Conservation (phyloP, 2,329 filamentous ascomycete species). For the Fusarium succisae region DNA sequence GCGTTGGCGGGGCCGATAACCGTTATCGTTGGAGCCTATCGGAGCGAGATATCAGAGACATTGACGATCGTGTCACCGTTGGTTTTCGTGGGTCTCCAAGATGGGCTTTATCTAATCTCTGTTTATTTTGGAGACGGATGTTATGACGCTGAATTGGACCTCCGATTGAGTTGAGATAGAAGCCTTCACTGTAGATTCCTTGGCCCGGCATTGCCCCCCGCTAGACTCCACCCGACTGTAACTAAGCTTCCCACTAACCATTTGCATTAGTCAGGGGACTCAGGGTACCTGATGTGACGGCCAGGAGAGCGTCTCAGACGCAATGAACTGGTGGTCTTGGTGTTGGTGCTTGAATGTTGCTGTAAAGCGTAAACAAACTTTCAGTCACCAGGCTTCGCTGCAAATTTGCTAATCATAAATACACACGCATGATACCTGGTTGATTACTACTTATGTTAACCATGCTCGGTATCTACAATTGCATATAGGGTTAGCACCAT, state of each 20-base stretch:
- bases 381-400: no score
- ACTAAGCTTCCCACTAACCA: not conserved
- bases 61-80: not conserved
- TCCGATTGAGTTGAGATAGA: not conserved
- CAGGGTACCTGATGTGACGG: not conserved
- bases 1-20: constrained; percentile 7
- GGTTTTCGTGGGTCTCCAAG: not conserved
- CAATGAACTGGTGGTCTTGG: rapidly evolving
- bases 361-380: no score
- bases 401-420: no score
- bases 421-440: no score
- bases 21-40: not conserved
- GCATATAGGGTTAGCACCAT: not conserved
- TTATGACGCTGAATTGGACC: rapidly evolving
- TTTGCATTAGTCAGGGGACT: not conserved
- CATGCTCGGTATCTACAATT: no score
- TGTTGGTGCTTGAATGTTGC: no score
- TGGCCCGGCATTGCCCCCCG: not conserved
- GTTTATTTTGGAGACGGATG: rapidly evolving
- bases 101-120: not conserved
- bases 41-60: not conserved
- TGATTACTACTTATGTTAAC: no score
- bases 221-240: not conserved
- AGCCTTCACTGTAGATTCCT: not conserved
- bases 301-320: rapidly evolving